These are phyloP conservation scores for Ogataea nitratoaversa DNA, from an alignment of 805 yeast genomes.

Conservation along the genomic window DNA sequence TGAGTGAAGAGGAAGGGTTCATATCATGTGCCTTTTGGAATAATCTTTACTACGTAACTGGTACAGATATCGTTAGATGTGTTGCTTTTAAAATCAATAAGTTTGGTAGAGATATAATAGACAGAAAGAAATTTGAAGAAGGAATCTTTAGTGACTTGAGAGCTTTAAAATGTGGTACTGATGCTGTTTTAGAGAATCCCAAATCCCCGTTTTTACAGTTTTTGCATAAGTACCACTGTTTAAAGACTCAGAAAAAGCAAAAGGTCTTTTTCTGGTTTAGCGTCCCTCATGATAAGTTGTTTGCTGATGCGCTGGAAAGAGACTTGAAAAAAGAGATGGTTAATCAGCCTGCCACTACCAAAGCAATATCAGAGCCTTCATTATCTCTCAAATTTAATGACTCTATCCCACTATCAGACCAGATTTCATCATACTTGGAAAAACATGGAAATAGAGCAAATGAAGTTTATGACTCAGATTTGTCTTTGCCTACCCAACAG, in stretches of 20 bases:
- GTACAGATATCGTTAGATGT: slow-evolving; percentile 93
- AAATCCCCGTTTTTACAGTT: slow-evolving; percentile 81
- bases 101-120: slow-evolving; percentile 80
- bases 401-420: slow-evolving; percentile 46
- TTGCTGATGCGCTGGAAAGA: slow-evolving; percentile 90
- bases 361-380: slow-evolving; percentile 73
- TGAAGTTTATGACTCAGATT: slow-evolving; percentile 15
- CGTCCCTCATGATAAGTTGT: slow-evolving; percentile 88
- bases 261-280: slow-evolving; percentile 96
- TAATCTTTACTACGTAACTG: slow-evolving; percentile 83
- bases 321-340: slow-evolving; percentile 76
- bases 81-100: slow-evolving; percentile 83
- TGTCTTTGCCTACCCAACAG: slow-evolving; percentile 8
- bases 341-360: slow-evolving; percentile 65
- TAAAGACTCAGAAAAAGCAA: slow-evolving; percentile 93
- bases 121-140: slow-evolving; percentile 93
- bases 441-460: slow-evolving; percentile 9
- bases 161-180: slow-evolving; percentile 77
- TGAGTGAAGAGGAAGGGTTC: slow-evolving; percentile 86
- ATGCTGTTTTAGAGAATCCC: slow-evolving; percentile 85
- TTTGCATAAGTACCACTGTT: slow-evolving; percentile 77
- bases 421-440: slow-evolving; percentile 34
- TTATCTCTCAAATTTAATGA: slow-evolving; percentile 67
- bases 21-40: slow-evolving; percentile 94
- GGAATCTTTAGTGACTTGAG: slow-evolving; percentile 91